Percentiles rank a stretch among this genome's conserved stretches.
phyloP scores from a whole-genome alignment of 2,329 filamentous ascomycete genomes.

The Taxawa tesnikishii region DNA sequence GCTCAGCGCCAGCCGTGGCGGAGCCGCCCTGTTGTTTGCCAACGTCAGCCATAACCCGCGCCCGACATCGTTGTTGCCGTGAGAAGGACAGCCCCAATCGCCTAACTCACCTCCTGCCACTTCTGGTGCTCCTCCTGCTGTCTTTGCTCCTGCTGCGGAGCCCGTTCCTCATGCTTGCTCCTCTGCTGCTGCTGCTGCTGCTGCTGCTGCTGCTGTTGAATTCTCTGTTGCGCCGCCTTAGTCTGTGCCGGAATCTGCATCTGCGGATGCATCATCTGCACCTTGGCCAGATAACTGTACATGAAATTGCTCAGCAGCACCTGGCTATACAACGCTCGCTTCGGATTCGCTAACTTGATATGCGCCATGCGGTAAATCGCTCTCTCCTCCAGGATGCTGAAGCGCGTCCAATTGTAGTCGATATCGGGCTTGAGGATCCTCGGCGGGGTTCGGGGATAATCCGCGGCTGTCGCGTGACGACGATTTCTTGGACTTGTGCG shows the following conservation, averaged over 20 bases:
- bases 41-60: no score
- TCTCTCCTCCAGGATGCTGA: constrained; percentile 87
- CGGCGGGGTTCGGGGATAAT: constrained; percentile 68
- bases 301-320: constrained; percentile 98
- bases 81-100: no score
- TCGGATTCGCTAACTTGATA: constrained; percentile 95
- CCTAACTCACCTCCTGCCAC: constrained; percentile 25
- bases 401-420: constrained; percentile 92
- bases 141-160: constrained; percentile 18
- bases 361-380: constrained; percentile 98
- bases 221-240: constrained; percentile 37
- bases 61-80: no score
- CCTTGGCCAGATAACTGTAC: constrained; percentile 97
- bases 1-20: constrained; percentile 1
- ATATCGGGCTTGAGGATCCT: constrained; percentile 70
- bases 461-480: constrained; percentile 60
- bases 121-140: constrained; percentile 23
- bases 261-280: constrained; percentile 96
- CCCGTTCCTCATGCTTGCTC: constrained; percentile 9
- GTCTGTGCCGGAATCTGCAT: constrained; percentile 77
- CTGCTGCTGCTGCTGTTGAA: constrained; percentile 25
- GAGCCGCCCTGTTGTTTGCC: constrained; percentile 1
- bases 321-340: constrained; percentile 82
- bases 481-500: no score
- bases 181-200: constrained; percentile 19